These are phyloP conservation scores for Dactylellina haptotyla DNA, from an alignment of 2,329 filamentous ascomycete genomes.

Conservation along the genomic window DNA sequence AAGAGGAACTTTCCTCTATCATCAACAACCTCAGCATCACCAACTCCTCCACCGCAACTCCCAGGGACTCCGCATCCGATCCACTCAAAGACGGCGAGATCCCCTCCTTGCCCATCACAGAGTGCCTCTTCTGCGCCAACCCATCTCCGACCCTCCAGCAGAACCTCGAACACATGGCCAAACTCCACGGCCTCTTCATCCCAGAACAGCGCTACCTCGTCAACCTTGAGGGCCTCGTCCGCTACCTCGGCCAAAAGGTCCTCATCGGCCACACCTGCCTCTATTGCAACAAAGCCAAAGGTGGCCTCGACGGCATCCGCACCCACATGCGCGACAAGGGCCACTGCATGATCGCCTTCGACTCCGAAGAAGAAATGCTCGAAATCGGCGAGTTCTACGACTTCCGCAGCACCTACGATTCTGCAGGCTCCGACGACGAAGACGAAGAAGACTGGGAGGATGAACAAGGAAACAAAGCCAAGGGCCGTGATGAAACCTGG, in stretches of 20 bases:
- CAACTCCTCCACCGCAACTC: neutral
- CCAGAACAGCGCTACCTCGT: constrained; percentile 86
- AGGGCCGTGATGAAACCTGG: constrained; percentile 79
- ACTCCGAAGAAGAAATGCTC: constrained; percentile 86
- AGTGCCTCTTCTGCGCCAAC: constrained; percentile 92
- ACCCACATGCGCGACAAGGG: constrained; percentile 98
- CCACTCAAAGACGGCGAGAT: constrained; percentile 46
- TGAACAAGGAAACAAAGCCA: constrained; percentile 64
- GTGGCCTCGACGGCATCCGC: constrained; percentile 81
- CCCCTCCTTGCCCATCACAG: constrained; percentile 47
- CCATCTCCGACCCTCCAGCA: constrained; percentile 78
- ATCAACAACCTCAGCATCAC: constrained; percentile 76
- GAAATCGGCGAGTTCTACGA: constrained; percentile 97
- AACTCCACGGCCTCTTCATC: constrained; percentile 93
- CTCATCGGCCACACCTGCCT: constrained; percentile 84
- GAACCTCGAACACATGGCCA: constrained; percentile 88
- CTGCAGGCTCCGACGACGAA: constrained; percentile 68
- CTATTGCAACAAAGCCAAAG: constrained; percentile 84
- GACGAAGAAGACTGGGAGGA: constrained; percentile 69
- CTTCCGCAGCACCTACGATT: constrained; percentile 93
- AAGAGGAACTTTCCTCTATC: constrained; percentile 80
- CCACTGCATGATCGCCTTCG: constrained; percentile 96
- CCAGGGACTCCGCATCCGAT: constrained; percentile 17
- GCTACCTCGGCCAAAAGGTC: constrained; percentile 81
- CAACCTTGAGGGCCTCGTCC: constrained; percentile 81